phyloP scores from a whole-genome alignment of 2,329 filamentous ascomycete species.

The Thielaviopsis euricoi region DNA sequence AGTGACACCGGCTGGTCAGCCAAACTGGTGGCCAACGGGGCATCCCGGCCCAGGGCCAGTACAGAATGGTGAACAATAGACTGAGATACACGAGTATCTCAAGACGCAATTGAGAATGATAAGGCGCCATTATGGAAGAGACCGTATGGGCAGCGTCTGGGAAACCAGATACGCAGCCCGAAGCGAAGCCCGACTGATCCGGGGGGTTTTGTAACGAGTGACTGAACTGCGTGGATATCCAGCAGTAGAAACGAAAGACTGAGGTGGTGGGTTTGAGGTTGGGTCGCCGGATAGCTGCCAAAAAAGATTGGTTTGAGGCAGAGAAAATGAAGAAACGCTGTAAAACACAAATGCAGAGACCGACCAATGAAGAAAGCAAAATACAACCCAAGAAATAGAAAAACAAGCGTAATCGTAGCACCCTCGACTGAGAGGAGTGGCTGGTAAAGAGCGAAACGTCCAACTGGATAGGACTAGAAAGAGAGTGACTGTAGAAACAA shows the following conservation, averaged over 20 bases:
- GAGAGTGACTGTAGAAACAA: background rate
- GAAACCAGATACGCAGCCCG: background rate
- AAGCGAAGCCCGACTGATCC: background rate
- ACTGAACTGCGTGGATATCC: background rate
- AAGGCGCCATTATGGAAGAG: background rate
- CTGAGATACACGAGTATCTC: background rate
- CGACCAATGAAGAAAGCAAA: background rate
- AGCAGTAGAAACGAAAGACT: background rate
- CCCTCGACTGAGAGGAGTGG: background rate
- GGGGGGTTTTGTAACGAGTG: background rate
- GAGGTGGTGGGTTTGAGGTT: background rate
- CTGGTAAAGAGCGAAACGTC: background rate
- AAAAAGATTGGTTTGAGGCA: background rate
- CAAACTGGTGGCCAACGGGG: background rate
- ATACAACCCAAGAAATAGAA: background rate
- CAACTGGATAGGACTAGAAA: background rate
- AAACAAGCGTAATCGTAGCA: background rate
- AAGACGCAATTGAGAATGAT: background rate
- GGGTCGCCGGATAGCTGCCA: background rate
- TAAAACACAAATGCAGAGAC: background rate
- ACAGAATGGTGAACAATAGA: background rate
- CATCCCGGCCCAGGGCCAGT: background rate
- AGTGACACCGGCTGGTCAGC: background rate
- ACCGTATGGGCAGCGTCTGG: background rate
- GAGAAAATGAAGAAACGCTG: background rate